Base-by-base conservation (phyloP, 1,284 basidiomycete species). In the Hemileia vastatrix region DNA sequence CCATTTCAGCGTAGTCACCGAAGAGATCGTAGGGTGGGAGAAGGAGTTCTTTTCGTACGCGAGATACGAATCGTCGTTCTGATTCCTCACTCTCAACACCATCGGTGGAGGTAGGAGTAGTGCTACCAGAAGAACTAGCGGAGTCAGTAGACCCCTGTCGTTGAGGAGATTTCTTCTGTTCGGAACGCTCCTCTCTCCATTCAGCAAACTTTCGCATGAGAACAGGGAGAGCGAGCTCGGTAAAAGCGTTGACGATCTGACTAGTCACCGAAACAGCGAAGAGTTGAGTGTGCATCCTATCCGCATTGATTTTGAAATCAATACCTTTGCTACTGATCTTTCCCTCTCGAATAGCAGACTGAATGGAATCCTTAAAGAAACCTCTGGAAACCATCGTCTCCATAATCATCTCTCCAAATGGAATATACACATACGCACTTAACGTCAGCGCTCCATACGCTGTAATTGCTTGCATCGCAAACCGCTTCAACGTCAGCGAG, bases 251-350 rank as follows among this genome's bases (percentile, higher is more conserved):
- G 67, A 90, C 78, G n/a, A 84, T 83, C 79, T 97, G 94, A 71
- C 89, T 90, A 19, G 93, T 97, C 1, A 96, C 90, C 36, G 86
- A 87, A 74, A 87, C 89, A 13, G 94, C 92, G 75, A 96, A 95
- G 81, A 98, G 87, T 79, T 97, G 91, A 54, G 87, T 85, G 76
- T 87, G 84, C 67, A 97, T 80, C 57, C 93, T 80, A 18, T 73
- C 81, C n/a, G 79, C 72, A 67, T 81, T 80, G 79, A 64, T 78
- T 52, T 72, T 68, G 66, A 79, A 77, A 11, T 70, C 58, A 23
- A 71, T 60, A 2, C 66, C 67, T 33, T 64, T 66, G 36, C 19
- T 53, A 63, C 32, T 66, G 70, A 67, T 27, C 73, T 74, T 72
- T 83, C 81, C 54, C 80, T 75, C 70, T 86, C 80, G 80, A 82